Percentiles rank a stretch among this genome's conserved stretches.
These are phyloP conservation scores for Dioscorea zingiberensis DNA, from an alignment of 106 monocot species.

Conservation along the genomic window DNA sequence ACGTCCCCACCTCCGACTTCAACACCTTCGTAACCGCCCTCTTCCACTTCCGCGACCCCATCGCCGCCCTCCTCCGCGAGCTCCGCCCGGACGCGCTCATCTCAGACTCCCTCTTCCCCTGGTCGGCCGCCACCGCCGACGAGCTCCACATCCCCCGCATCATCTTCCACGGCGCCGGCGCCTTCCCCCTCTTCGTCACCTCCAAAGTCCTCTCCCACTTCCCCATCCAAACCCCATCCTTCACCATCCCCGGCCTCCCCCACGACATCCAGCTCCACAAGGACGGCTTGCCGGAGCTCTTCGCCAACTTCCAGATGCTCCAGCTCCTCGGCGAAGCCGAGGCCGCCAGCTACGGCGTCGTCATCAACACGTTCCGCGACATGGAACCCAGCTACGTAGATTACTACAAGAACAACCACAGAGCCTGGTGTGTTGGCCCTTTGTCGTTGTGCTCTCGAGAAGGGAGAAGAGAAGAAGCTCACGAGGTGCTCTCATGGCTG, in stretches of 20 bases:
- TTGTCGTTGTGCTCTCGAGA: background rate
- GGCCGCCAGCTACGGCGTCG: conserved; percentile 1
- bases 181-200: conserved; percentile 14
- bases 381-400: conserved; percentile 15
- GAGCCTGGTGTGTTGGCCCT: conserved; percentile 9
- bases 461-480: background rate
- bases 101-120: conserved; percentile 17
- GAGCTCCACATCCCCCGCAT: conserved; percentile 17
- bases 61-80: background rate
- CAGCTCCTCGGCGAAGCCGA: background rate
- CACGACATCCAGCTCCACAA: background rate
- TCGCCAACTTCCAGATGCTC: background rate
- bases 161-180: conserved; percentile 15
- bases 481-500: conserved; percentile 8
- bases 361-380: conserved; percentile 12
- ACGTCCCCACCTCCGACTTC: background rate
- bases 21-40: conserved; percentile 12
- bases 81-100: conserved; percentile 13
- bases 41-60: conserved; percentile 5
- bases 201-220: background rate
- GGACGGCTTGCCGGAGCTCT: conserved; percentile 7
- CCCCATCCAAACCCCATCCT: background rate
- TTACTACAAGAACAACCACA: background rate
- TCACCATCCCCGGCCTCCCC: conserved; percentile 1
- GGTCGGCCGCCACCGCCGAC: conserved; percentile 11